A percentile compares a stretch with the other conserved stretches of the same genome.
Evolutionary conservation across 2,329 filamentous ascomycete species (phyloP).

Genomic region (Sporothrix phasma): DNA sequence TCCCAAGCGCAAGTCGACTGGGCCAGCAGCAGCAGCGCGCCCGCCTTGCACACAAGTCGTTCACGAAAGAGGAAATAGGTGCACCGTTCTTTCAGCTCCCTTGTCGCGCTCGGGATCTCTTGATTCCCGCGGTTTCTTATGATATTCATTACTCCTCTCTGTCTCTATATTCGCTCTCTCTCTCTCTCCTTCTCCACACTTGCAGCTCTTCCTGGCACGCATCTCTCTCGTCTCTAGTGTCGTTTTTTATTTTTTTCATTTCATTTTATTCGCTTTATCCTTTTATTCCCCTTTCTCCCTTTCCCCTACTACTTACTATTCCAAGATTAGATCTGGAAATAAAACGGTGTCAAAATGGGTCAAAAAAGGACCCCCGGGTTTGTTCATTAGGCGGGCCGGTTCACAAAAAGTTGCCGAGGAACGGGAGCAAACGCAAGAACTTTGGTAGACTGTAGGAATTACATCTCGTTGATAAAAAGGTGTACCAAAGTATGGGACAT

Average conservation of each 20-base stretch:
- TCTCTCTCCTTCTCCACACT: neutral
- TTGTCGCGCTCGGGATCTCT: too few relatives aligned
- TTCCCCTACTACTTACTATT: slow-evolving; percentile 9
- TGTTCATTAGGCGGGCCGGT: neutral
- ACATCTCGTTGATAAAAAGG: too few relatives aligned
- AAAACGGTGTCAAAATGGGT: slow-evolving; percentile 8
- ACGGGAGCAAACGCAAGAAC: slow-evolving; percentile 4
- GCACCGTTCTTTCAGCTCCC: neutral
- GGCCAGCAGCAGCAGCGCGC: neutral
- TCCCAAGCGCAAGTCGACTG: slow-evolving; percentile 14
- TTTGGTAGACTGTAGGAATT: slow-evolving; percentile 4
- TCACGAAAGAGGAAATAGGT: slow-evolving; percentile 15
- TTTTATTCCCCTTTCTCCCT: neutral
- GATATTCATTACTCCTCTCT: neutral
- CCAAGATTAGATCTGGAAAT: slow-evolving; percentile 11
- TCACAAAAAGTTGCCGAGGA: neutral
- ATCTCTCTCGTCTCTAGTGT: neutral
- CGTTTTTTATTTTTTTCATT: neutral
- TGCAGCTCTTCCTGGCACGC: neutral
- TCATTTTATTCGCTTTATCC: neutral
- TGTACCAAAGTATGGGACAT: too few relatives aligned
- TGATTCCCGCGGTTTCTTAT: neutral
- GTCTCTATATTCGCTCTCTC: slow-evolving; percentile 8
- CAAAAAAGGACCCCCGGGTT: neutral
- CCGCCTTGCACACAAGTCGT: slow-evolving; percentile 9